Percentiles rank a stretch among this genome's conserved stretches.
These are phyloP conservation scores for Globisporangium apiculatum DNA, from an alignment of 352 stramenopile species.

Conservation along the genomic window DNA sequence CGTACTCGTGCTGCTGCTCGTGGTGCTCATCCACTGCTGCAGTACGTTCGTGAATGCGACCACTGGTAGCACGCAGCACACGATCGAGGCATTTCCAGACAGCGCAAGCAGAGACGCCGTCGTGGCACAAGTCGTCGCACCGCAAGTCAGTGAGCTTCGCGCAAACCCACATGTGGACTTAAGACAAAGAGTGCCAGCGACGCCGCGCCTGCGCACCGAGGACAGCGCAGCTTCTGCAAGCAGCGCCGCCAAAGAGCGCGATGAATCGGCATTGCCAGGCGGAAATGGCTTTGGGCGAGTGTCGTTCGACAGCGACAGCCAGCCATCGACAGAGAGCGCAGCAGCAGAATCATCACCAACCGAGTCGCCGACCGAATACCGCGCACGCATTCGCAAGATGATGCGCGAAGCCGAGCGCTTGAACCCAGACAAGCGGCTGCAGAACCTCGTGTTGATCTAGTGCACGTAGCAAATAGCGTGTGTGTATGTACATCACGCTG, in stretches of 20 bases:
- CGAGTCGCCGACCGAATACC: conserved; percentile 16
- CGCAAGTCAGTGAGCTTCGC: not conserved
- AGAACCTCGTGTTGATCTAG: conserved; percentile 22
- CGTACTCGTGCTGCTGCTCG: too few relatives aligned
- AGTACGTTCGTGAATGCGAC: not conserved
- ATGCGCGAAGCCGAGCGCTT: conserved; percentile 16
- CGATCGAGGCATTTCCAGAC: conserved; percentile 5
- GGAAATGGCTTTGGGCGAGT: conserved; percentile 28
- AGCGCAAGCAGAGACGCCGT: not conserved
- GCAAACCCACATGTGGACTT: not conserved
- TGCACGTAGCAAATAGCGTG: not conserved
- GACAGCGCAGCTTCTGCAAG: not conserved
- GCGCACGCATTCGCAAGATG: conserved; percentile 5
- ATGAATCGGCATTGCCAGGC: conserved; percentile 1
- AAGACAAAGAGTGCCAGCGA: not conserved
- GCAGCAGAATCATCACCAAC: conserved; percentile 1
- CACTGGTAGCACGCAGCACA: not conserved
- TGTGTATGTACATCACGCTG: too few relatives aligned
- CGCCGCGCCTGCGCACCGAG: not conserved
- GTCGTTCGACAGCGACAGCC: conserved; percentile 18
- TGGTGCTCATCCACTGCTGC: too few relatives aligned
- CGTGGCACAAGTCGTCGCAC: conserved; percentile 6
- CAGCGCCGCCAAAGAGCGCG: not conserved
- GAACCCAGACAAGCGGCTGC: conserved; percentile 20
- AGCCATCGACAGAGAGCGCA: conserved; percentile 5